These are phyloP conservation scores for Fagopyrum homotropicum DNA, from an alignment of 148 eudicot genomes.

Conservation along the genomic window DNA sequence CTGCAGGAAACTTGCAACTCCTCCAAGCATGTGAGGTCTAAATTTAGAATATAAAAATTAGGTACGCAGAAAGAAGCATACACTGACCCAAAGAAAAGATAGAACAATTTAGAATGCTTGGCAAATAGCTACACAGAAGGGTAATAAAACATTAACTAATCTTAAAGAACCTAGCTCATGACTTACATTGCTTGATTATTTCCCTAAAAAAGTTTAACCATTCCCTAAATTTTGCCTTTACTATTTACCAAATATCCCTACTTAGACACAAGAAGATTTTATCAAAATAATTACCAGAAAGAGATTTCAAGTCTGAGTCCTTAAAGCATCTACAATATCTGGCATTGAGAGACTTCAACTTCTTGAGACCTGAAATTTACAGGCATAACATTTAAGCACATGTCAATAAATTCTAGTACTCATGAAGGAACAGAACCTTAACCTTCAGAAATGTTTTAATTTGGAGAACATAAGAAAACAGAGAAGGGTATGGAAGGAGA, in stretches of 20 bases:
- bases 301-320: constrained; percentile 60
- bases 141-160: not conserved
- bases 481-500: not conserved
- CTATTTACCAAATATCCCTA: not conserved
- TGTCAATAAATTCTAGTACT: not conserved
- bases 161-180: not conserved
- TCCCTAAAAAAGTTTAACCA: not conserved
- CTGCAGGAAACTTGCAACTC: constrained; percentile 63
- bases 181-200: not conserved
- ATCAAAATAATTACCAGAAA: constrained; percentile 38
- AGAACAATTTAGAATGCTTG: not conserved
- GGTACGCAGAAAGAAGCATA: constrained; percentile 1
- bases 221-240: not conserved
- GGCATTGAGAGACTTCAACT: constrained; percentile 51
- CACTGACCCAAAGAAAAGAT: not conserved
- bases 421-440: not conserved
- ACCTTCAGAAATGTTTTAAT: not conserved
- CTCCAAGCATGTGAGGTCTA: constrained; percentile 56
- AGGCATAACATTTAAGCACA: not conserved
- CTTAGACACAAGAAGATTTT: not conserved
- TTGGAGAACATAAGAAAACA: not conserved
- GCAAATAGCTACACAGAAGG: not conserved
- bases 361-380: constrained; percentile 37
- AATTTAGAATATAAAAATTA: constrained; percentile 19
- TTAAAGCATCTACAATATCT: constrained; percentile 66